A percentile compares a stretch with the other conserved stretches of the same genome.
These are phyloP conservation scores for Porpolomopsis calyptriformis DNA, from an alignment of 768 basidiomycete genomes.

Conservation along the genomic window DNA sequence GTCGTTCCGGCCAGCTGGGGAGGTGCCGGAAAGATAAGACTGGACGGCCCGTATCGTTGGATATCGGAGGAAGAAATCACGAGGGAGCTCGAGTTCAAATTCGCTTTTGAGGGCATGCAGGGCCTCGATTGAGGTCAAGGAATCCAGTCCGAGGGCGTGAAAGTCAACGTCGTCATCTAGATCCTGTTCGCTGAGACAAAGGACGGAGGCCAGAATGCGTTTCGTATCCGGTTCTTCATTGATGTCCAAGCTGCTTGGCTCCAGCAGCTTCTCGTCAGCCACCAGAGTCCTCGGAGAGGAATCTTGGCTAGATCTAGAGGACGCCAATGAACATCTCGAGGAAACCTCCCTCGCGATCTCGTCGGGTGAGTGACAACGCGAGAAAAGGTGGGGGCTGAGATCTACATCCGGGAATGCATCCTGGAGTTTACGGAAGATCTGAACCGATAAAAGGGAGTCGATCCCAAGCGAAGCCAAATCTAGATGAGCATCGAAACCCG, in stretches of 20 bases:
- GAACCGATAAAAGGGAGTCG: conserved; percentile 56
- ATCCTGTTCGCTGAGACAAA: conserved; percentile 30
- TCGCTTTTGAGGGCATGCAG: conserved; percentile 35
- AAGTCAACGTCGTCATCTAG: conserved; percentile 39
- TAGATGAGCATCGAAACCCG: conserved; percentile 23
- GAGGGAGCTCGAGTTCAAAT: conserved; percentile 33
- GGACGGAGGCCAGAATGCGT: conserved; percentile 33
- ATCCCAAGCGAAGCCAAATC: conserved; percentile 48
- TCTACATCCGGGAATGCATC: conserved; percentile 22
- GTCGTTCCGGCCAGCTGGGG: neutral
- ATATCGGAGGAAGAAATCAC: conserved; percentile 30
- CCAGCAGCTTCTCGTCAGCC: conserved; percentile 22
- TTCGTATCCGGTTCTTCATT: conserved; percentile 24
- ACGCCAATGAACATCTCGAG: conserved; percentile 9
- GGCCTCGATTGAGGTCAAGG: conserved; percentile 53
- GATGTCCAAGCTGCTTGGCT: conserved; percentile 13
- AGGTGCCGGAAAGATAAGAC: conserved; percentile 10
- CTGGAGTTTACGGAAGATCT: conserved; percentile 34
- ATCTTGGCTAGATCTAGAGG: conserved; percentile 5
- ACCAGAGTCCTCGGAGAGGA: conserved; percentile 33
- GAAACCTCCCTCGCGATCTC: conserved; percentile 26
- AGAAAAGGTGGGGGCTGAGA: conserved; percentile 22
- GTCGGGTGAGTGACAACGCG: conserved; percentile 25
- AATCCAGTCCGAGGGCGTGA: conserved; percentile 48
- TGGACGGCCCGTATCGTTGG: conserved; percentile 32